Base-by-base conservation (phyloP, 176 grass and related monocot species). In the Paspalum vaginatum region DNA sequence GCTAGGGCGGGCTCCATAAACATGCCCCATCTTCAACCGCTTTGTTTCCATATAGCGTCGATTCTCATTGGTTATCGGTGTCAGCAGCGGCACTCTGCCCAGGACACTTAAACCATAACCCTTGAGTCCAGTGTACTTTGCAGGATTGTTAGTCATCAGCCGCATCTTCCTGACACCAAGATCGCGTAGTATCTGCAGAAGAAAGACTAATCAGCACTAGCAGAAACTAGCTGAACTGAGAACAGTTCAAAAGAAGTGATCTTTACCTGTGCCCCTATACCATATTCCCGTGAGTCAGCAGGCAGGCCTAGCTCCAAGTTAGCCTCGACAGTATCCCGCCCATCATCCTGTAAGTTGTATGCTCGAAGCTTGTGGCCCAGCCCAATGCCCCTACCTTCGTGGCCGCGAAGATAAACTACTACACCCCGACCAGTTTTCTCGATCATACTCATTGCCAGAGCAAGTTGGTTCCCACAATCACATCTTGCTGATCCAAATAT, bases 261-360 rank as follows among this genome's bases (percentile, higher is more conserved):
- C 14, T 79, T 85, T 82, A 97, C 95, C 95, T 91, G 88, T 77
- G 92, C 95, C 21, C 92, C 92, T 61, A 94, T 89, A 82, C 89
- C 89, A 5, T 98, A 98, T 44, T 98, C 95, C 60, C 90, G 88
- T 2, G 95, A 94, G 72, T 98, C 95, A 46, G 88, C 95, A 39
- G 92, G 95, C 73, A 98, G 74, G n/a, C 95, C 95, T 55, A 98
- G 77, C 45, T 98, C 92, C 88, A 93, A 86, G 74, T 98, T 98
- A 80, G 95, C 95, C 88, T 98, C 95, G 0, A 98, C 95, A 64
- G 95, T 98, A 68, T 94, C 95, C 2, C 92, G 68, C 8, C 95
- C 95, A 59, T 87, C 85, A 76, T 98, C 95, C 78, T 94, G 92
- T 49, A 94, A 86, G 76, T 94, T 94, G 85, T 94, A 92, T 20